Conservation (phyloP, 345 rosid species). For the Aethionema arabicum region DNA sequence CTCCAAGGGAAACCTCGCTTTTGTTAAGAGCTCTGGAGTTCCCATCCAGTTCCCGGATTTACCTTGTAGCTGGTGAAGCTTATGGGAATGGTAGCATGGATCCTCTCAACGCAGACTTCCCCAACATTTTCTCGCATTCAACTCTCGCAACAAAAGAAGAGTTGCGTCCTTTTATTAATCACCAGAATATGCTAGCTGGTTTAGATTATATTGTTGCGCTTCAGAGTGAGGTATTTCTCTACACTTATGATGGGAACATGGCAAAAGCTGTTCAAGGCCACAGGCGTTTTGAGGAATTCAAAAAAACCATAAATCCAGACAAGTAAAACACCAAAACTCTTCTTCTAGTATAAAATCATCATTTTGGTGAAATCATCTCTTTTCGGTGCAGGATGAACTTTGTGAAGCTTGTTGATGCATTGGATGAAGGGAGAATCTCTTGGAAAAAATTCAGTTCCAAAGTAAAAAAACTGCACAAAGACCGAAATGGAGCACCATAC, state of each 20-base stretch:
- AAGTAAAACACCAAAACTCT: constrained; percentile 43
- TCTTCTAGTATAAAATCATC: neutral
- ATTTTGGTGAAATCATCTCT: constrained; percentile 2
- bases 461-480: constrained; percentile 77
- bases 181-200: constrained; percentile 95
- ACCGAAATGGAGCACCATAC: constrained; percentile 73
- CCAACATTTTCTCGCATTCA: constrained; percentile 79
- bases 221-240: constrained; percentile 80
- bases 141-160: constrained; percentile 75
- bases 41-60: constrained; percentile 73
- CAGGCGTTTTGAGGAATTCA: constrained; percentile 78
- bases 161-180: constrained; percentile 66
- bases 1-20: constrained; percentile 91
- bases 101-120: constrained; percentile 62
- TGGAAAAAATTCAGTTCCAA: constrained; percentile 88
- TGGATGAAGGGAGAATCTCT: constrained; percentile 68
- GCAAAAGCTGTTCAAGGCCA: constrained; percentile 99
- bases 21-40: constrained; percentile 79
- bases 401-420: constrained; percentile 75
- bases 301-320: constrained; percentile 88
- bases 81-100: constrained; percentile 88
- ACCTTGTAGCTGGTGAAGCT: constrained; percentile 96
- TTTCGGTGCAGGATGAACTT: constrained; percentile 65
- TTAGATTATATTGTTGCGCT: constrained; percentile 87
- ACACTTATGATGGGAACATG: constrained; percentile 95